These are phyloP conservation scores for Sphaerostilbella broomeana DNA, from an alignment of 2,329 filamentous ascomycete genomes.

Conservation along the genomic window DNA sequence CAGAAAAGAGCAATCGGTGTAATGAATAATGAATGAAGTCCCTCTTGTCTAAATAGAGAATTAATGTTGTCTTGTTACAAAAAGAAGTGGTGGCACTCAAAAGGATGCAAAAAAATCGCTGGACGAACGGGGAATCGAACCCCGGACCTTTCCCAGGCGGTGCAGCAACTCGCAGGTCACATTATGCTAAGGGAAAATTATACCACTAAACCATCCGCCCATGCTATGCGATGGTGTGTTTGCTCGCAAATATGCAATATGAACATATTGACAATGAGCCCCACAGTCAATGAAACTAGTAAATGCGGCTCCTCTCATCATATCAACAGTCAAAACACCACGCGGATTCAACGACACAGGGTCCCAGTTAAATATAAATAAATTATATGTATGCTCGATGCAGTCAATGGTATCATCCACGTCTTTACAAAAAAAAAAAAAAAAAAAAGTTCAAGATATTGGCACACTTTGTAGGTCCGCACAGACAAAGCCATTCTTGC, in stretches of 20 bases:
- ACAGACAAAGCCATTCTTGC: constrained; percentile 3
- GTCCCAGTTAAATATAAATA: constrained; percentile 9
- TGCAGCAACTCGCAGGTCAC: not conserved
- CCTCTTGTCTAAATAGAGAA: too few relatives aligned
- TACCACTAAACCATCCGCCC: constrained; percentile 14
- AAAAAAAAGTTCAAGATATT: too few relatives aligned
- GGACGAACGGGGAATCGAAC: constrained; percentile 17
- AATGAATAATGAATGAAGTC: too few relatives aligned
- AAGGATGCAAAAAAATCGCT: not conserved
- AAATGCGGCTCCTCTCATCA: not conserved
- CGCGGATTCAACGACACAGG: constrained; percentile 7
- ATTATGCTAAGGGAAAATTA: constrained; percentile 14
- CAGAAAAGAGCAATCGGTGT: too few relatives aligned
- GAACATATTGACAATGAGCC: not conserved
- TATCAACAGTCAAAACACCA: not conserved
- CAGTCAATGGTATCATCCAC: constrained; percentile 39
- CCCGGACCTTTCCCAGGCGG: constrained; percentile 15
- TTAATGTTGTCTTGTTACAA: too few relatives aligned
- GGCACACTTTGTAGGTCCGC: constrained; percentile 20
- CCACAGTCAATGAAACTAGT: not conserved
- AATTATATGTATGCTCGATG: constrained; percentile 21
- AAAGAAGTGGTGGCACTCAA: not conserved
- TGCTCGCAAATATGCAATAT: not conserved
- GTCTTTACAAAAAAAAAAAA: constrained; percentile 26
- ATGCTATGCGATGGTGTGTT: not conserved